These are phyloP conservation scores for Phragmites australis DNA, from an alignment of 176 grass and related monocot species.

Conservation along the genomic window DNA sequence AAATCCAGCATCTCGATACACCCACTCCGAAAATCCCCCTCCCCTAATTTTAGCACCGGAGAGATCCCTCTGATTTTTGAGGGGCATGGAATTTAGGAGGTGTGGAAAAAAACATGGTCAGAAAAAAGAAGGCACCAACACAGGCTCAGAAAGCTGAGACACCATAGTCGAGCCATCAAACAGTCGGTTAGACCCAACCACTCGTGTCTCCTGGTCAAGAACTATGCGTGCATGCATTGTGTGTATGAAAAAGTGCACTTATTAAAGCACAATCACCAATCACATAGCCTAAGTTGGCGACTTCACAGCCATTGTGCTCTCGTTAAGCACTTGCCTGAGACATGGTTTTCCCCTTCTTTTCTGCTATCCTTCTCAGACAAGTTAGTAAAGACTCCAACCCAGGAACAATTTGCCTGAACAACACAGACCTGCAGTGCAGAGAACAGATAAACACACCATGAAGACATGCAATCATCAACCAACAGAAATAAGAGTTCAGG, in stretches of 20 bases:
- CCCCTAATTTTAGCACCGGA: no score
- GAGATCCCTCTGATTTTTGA: no score
- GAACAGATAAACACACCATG: not conserved
- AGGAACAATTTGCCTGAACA: slow-evolving; percentile 94
- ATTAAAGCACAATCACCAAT: not conserved
- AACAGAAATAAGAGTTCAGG: not conserved
- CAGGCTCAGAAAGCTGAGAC: not conserved
- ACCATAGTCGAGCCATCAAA: not conserved
- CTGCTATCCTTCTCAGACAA: slow-evolving; percentile 57
- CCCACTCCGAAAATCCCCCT: no score
- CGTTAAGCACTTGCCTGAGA: slow-evolving; percentile 57
- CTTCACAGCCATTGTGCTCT: not conserved
- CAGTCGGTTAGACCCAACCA: not conserved
- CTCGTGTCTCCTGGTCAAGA: not conserved
- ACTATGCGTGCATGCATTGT: not conserved
- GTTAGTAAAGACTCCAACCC: slow-evolving; percentile 64
- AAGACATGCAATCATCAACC: not conserved
- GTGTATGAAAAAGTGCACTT: not conserved
- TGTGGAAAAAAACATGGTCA: not conserved
- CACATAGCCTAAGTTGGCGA: not conserved
- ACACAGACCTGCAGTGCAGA: slow-evolving; percentile 55
- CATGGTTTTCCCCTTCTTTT: slow-evolving; percentile 85
- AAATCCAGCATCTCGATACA: no score
- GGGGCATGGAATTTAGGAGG: no score
- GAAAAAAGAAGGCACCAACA: not conserved